phyloP scores from a whole-genome alignment of 805 yeast genomes.

The Millerago galiae region DNA sequence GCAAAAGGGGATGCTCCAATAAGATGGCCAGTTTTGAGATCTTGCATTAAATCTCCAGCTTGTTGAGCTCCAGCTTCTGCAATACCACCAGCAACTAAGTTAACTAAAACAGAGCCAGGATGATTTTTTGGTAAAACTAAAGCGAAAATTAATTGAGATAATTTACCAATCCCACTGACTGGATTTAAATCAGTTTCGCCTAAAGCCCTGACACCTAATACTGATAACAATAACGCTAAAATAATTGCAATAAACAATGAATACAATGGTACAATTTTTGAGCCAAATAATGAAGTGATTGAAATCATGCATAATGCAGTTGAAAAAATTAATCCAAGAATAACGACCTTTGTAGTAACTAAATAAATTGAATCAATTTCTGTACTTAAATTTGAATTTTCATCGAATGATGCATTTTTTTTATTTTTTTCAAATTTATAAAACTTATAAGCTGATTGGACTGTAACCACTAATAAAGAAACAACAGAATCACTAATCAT shows the following conservation, averaged over 20 bases:
- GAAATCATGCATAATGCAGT: conserved; percentile 61
- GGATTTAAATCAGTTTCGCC: conserved; percentile 98
- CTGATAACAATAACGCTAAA: conserved; percentile 71
- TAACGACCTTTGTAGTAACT: conserved; percentile 42
- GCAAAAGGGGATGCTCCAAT: conserved; percentile 89
- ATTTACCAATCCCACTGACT: conserved; percentile 92
- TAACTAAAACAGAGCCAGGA: conserved; percentile 78
- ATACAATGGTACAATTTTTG: conserved; percentile 57
- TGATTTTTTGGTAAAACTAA: conserved; percentile 64
- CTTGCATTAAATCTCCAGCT: conserved; percentile 98
- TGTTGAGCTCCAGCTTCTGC: conserved; percentile 99
- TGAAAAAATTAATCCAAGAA: conserved; percentile 58
- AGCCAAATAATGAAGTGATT: conserved; percentile 63
- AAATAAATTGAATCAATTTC: conserved; percentile 37
- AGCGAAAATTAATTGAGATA: conserved; percentile 87
- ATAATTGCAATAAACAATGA: conserved; percentile 63
- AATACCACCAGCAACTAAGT: conserved; percentile 90
- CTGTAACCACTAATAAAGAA: conserved; percentile 60
- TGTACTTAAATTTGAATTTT: conserved; percentile 8
- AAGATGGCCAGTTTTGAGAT: conserved; percentile 87
- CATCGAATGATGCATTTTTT: neutral
- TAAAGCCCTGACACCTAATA: conserved; percentile 85
- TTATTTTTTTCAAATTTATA: conserved; percentile 1
- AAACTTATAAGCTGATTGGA: conserved; percentile 32
- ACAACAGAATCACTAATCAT: conserved; percentile 91